Evolutionary conservation across 192 early-diverging fungal species (phyloP), one percentile per base, ranked within the genome.

Genomic region (Dissophora globulifera): DNA sequence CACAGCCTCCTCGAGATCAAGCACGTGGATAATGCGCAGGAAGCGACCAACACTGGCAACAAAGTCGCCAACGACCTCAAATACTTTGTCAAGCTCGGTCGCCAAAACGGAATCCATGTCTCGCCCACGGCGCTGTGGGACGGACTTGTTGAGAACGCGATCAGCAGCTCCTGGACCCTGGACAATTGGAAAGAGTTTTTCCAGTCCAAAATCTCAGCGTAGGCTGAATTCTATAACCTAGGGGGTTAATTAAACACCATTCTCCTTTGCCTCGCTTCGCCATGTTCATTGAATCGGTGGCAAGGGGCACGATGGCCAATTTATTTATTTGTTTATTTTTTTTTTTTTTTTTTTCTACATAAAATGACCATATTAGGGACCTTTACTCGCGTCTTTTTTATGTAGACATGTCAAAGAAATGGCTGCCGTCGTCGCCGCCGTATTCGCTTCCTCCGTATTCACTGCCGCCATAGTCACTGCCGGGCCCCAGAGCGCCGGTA

Each of bases 41-140:
- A 82, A 41, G 52, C 78, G 8, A 59, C 66, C 10, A 94, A 94
- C 63, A 65, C 53, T 0, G 93, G 93, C 50, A 94, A 93, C 69
- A 80, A 82, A 11, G 84, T 94, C 1, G 86, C 92, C 5, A 79
- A 79, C 32, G 86, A 90, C 33, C 81, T 93, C 38, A 94, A 94
- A 68, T 81, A 83, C 64, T 86, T 87, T 35, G 85, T 94, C 46
- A 83, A 79, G 46, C 40, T 92, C 1, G 88, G 82, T 2, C 87
- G 93, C 51, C 88, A 91, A 35, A 85, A 85, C 48, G 89, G 88
- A 2, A 89, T 94, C 67, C 93, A 94, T 66, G 88, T 93, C 31
- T 87, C 85, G 46, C 93, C 93, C 2, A 93, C 93, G 4, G 88
- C 90, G 3, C 58, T 92, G 2, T 84, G 85, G 58, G 89, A 94